Base-by-base conservation (phyloP, 1,284 basidiomycete genomes). In the Violaceomyces palustris region DNA sequence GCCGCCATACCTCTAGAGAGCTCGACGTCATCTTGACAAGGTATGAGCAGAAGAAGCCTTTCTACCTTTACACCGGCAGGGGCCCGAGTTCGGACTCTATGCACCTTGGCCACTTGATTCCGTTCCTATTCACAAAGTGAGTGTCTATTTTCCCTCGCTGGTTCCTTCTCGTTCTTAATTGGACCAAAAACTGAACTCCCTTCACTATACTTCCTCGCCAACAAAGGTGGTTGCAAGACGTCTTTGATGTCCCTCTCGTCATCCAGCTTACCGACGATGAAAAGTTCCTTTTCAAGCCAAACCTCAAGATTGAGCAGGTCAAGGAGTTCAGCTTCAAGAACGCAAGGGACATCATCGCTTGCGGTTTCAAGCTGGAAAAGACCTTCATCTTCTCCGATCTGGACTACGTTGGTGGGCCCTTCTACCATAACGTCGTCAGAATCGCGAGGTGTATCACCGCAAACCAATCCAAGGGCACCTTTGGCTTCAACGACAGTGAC, bases 211-310 rank as follows among this genome's bases (percentile, higher is more conserved):
- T 90, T 88, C 72, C n/a, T n/a, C n/a, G n/a, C n/a, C n/a, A n/a
- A n/a, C n/a, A n/a, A n/a, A n/a, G n/a, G n/a, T 98, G 93, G 90
- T 75, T 98, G 50, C 93, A 98, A 76, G 89, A 94, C 42, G 89
- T 94, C 19, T 97, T 98, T 73, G 82, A 92, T 61, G 88, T 89
- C 11, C 91, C 93, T 3, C 78, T 96, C 27, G 94, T 98, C 42
- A 80, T 98, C 42, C 93, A 98, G 74, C 80, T 98, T 6, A 98
- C 93, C 37, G 94, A 99, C 71, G 94, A 99, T 74, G 94, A 99
- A 75, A 99, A 99, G 76, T 99, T 98, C 78, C 76, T 99, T 43
- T 94, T 99, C 80, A 94, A 97, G 75, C 86, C 90, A 41, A 84
- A 90, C 55, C 81, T 94, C 51, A 91, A 88, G 71, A 79, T 88